Evolutionary conservation across 1,284 basidiomycete species (phyloP).

Genomic region (Leucoagaricus sp.): DNA sequence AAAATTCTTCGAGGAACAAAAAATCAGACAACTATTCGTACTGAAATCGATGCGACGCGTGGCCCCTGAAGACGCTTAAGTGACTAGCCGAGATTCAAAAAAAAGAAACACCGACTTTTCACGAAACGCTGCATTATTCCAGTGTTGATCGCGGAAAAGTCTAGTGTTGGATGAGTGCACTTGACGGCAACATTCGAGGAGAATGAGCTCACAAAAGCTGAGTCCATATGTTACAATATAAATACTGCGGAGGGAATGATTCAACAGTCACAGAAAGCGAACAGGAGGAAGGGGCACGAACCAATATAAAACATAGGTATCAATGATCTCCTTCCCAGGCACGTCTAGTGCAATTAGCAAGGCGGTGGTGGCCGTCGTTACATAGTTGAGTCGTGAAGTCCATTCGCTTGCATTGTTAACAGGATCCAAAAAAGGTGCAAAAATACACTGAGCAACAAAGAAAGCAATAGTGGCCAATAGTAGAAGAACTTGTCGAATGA

Average conservation of each 20-base stretch:
- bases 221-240: slow-evolving; percentile 70
- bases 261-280: slow-evolving; percentile 4
- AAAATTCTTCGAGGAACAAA: slow-evolving; percentile 48
- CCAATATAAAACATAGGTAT: slow-evolving; percentile 65
- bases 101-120: slow-evolving; percentile 48
- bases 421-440: slow-evolving; percentile 70
- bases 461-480: slow-evolving; percentile 60
- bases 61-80: slow-evolving; percentile 50
- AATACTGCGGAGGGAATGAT: slow-evolving; percentile 42
- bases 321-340: slow-evolving; percentile 52
- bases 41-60: slow-evolving; percentile 76
- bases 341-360: slow-evolving; percentile 59
- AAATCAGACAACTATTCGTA: slow-evolving; percentile 32
- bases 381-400: slow-evolving; percentile 70
- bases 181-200: not conserved
- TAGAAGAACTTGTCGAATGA: slow-evolving; percentile 68
- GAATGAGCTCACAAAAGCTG: slow-evolving; percentile 50
- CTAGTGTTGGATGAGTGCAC: slow-evolving; percentile 33
- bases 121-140: slow-evolving; percentile 50
- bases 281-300: slow-evolving; percentile 35
- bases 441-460: slow-evolving; percentile 61
- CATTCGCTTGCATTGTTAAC: slow-evolving; percentile 80
- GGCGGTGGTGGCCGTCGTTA: slow-evolving; percentile 63
- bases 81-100: not conserved
- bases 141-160: slow-evolving; percentile 64